phyloP scores from a whole-genome alignment of 305 asterid species.

The Fraxinus angustifolia region DNA sequence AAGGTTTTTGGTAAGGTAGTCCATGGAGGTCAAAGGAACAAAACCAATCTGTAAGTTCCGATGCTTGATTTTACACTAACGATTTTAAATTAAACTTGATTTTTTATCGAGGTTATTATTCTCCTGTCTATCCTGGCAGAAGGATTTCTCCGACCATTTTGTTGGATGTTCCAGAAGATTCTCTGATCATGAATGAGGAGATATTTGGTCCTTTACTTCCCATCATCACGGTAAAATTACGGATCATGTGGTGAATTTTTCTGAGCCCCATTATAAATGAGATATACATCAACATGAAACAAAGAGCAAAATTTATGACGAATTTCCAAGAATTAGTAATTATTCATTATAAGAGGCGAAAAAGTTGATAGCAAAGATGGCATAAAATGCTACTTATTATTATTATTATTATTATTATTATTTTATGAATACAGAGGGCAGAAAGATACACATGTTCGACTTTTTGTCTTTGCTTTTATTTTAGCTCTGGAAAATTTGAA shows the following conservation, averaged over 20 bases:
- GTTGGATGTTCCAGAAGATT: conserved; percentile 73
- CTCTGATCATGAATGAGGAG: conserved; percentile 83
- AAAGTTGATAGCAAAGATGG: neutral
- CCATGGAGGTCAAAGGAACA: conserved; percentile 76
- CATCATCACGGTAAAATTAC: conserved; percentile 67
- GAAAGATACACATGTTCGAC: neutral
- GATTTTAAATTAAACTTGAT: neutral
- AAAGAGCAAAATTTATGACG: neutral
- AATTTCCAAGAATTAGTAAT: neutral
- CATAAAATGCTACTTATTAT: neutral
- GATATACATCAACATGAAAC: neutral
- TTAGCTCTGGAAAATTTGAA: neutral
- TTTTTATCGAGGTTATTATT: neutral
- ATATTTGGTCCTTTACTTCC: conserved; percentile 96
- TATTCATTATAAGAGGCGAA: neutral
- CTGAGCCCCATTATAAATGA: neutral
- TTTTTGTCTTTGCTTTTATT: neutral
- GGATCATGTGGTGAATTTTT: conserved; percentile 1
- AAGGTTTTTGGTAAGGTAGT: conserved; percentile 67
- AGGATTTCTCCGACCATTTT: conserved; percentile 78
- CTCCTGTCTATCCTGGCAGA: conserved; percentile 35
- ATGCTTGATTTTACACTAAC: conserved; percentile 15
- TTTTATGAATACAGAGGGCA: neutral
- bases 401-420: no score
- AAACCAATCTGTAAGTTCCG: conserved; percentile 60